Conservation (phyloP, 805 yeast genomes). For the Candida hungchunana region DNA sequence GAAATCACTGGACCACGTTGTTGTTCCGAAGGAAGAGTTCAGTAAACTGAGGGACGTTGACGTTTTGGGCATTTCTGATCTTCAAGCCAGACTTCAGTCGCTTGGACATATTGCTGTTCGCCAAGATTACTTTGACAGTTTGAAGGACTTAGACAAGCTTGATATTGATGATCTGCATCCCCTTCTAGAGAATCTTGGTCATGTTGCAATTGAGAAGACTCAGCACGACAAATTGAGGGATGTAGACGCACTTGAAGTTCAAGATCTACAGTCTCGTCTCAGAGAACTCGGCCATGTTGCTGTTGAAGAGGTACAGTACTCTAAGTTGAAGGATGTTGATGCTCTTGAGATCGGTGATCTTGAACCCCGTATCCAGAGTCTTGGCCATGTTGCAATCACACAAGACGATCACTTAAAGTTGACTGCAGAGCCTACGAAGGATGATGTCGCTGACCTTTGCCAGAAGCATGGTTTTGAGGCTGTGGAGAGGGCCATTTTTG, state of each 20-base stretch:
- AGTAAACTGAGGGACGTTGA: conserved; percentile 10
- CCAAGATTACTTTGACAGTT: background rate
- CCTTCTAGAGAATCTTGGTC: no score
- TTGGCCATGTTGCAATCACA: conserved; percentile 23
- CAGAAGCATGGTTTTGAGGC: conserved; percentile 9
- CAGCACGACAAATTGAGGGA: no score
- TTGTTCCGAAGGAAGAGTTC: conserved; percentile 17
- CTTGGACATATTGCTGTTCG: no score
- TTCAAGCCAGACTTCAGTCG: no score
- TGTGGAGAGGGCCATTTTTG: conserved; percentile 7
- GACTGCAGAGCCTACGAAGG: conserved; percentile 7
- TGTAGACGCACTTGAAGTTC: no score
- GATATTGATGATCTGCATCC: no score
- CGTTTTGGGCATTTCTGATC: background rate
- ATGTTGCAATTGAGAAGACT: no score
- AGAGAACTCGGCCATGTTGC: no score
- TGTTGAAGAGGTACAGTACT: no score
- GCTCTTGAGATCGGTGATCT: conserved; percentile 1
- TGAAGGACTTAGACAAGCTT: no score
- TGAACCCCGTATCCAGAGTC: conserved; percentile 1
- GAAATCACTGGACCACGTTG: conserved; percentile 1
- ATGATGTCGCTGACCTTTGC: conserved; percentile 6
- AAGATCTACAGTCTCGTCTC: no score
- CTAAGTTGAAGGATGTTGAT: conserved; percentile 8
- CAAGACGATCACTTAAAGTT: conserved; percentile 9